A percentile compares a stretch with the other conserved stretches of the same genome.
Conservation (phyloP, 768 basidiomycete species). For the Boletus fagicola region DNA sequence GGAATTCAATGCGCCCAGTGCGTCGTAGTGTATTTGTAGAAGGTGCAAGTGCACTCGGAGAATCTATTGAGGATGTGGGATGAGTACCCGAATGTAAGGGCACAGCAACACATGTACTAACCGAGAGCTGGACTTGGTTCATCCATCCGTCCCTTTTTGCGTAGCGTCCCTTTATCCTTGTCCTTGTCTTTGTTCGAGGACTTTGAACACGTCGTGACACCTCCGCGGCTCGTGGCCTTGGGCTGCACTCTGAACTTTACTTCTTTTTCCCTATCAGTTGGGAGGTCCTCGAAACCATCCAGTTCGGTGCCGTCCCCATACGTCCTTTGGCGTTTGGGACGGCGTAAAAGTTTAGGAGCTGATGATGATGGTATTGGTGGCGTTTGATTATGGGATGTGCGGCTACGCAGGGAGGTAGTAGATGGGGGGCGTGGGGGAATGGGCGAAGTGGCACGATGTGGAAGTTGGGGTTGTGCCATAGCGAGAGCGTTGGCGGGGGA, state of each 20-base stretch:
- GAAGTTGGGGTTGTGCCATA: slow-evolving; percentile 32
- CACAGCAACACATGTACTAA: slow-evolving; percentile 28
- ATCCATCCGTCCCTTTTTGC: slow-evolving; percentile 55
- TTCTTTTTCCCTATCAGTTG: slow-evolving; percentile 82
- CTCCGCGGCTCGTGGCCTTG: slow-evolving; percentile 57
- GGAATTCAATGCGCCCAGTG: slow-evolving; percentile 55
- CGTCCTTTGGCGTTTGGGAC: slow-evolving; percentile 72
- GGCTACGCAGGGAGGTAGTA: slow-evolving; percentile 44
- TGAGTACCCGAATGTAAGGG: not conserved
- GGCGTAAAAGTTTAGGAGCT: slow-evolving; percentile 64
- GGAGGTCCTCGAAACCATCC: slow-evolving; percentile 84
- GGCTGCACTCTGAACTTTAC: slow-evolving; percentile 72
- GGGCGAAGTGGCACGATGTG: slow-evolving; percentile 56
- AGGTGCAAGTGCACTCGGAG: slow-evolving; percentile 35
- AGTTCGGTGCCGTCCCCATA: slow-evolving; percentile 91
- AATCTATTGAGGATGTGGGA: slow-evolving; percentile 13
- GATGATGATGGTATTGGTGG: slow-evolving; percentile 42
- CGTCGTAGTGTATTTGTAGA: slow-evolving; percentile 57
- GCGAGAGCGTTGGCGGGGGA: slow-evolving; percentile 29
- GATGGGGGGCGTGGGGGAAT: slow-evolving; percentile 61
- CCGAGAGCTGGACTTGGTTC: slow-evolving; percentile 39
- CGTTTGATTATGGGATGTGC: slow-evolving; percentile 26
- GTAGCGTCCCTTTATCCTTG: slow-evolving; percentile 53
- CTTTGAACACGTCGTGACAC: slow-evolving; percentile 48
- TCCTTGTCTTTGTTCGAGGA: slow-evolving; percentile 40